Evolutionary conservation across 768 basidiomycete genomes (phyloP).

Genomic region (Trametes gibbosa): DNA sequence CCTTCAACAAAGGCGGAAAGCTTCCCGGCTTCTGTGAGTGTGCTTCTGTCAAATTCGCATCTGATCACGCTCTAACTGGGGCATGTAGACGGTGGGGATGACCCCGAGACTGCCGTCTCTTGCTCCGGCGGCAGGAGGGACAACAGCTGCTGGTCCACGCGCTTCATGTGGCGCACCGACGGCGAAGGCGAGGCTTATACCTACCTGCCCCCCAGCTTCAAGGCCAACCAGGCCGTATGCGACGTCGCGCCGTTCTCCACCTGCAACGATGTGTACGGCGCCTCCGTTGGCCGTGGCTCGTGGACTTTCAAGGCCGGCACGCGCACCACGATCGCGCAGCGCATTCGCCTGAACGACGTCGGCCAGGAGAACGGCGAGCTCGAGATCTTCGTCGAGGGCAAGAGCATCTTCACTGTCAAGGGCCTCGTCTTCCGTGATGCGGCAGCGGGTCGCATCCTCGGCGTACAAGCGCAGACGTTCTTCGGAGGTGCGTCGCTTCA

Average conservation of each 20-base stretch:
- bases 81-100: slow-evolving; percentile 32
- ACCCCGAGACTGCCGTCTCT: slow-evolving; percentile 43
- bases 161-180: slow-evolving; percentile 67
- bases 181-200: slow-evolving; percentile 43
- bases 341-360: slow-evolving; percentile 71
- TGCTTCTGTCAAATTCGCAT: no score
- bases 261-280: slow-evolving; percentile 63
- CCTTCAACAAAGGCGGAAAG: slow-evolving; percentile 66
- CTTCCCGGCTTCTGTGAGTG: slow-evolving; percentile 69
- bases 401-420: slow-evolving; percentile 56
- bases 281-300: slow-evolving; percentile 65
- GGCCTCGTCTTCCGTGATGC: slow-evolving; percentile 55
- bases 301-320: slow-evolving; percentile 60
- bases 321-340: slow-evolving; percentile 67
- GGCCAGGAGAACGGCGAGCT: slow-evolving; percentile 71
- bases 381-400: slow-evolving; percentile 61
- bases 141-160: slow-evolving; percentile 59
- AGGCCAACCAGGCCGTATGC: slow-evolving; percentile 50
- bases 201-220: slow-evolving; percentile 44
- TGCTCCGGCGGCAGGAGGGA: slow-evolving; percentile 70
- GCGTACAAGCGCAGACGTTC: slow-evolving; percentile 80
- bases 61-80: no score
- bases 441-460: slow-evolving; percentile 51
- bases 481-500: slow-evolving; percentile 53
- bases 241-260: slow-evolving; percentile 46